These are phyloP conservation scores for Mycena polygramma DNA, from an alignment of 768 basidiomycete genomes.

Conservation along the genomic window DNA sequence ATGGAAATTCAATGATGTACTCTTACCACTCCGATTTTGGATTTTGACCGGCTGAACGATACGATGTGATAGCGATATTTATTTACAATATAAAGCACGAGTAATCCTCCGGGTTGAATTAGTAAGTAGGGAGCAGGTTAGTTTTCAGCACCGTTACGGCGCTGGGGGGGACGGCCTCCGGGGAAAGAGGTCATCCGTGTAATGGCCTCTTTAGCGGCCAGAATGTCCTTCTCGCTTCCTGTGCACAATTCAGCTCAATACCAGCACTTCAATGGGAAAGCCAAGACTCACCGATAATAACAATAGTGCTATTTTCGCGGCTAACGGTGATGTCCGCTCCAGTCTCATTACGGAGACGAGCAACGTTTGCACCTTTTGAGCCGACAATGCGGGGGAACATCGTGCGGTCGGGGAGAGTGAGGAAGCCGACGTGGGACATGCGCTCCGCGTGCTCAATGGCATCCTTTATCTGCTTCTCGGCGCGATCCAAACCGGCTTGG, in stretches of 20 bases:
- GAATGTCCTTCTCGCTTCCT: slow-evolving; percentile 80
- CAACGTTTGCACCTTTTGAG: slow-evolving; percentile 90
- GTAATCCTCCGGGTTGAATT: slow-evolving; percentile 25
- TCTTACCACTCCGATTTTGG: too few relatives aligned
- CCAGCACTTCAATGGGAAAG: neutral
- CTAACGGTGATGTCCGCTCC: slow-evolving; percentile 94
- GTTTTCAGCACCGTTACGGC: slow-evolving; percentile 51
- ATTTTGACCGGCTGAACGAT: too few relatives aligned
- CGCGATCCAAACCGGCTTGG: slow-evolving; percentile 81
- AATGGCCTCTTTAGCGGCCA: slow-evolving; percentile 84
- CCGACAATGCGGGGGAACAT: slow-evolving; percentile 96
- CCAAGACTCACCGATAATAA: slow-evolving; percentile 79
- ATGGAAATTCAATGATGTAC: slow-evolving; percentile 52
- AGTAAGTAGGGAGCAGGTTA: slow-evolving; percentile 10
- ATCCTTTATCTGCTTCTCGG: slow-evolving; percentile 73
- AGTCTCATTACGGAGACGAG: slow-evolving; percentile 88
- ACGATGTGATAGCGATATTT: slow-evolving; percentile 28
- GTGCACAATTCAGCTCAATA: slow-evolving; percentile 19
- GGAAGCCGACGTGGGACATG: slow-evolving; percentile 86
- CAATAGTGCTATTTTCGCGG: slow-evolving; percentile 88
- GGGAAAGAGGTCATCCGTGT: slow-evolving; percentile 64
- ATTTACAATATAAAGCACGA: slow-evolving; percentile 34
- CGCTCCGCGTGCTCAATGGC: slow-evolving; percentile 79
- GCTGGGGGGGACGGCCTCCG: slow-evolving; percentile 51
- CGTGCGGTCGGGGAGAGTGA: slow-evolving; percentile 85